These are phyloP conservation scores for Sugiyamaella xylanicola DNA, from an alignment of 1,139 yeast species.

Conservation along the genomic window DNA sequence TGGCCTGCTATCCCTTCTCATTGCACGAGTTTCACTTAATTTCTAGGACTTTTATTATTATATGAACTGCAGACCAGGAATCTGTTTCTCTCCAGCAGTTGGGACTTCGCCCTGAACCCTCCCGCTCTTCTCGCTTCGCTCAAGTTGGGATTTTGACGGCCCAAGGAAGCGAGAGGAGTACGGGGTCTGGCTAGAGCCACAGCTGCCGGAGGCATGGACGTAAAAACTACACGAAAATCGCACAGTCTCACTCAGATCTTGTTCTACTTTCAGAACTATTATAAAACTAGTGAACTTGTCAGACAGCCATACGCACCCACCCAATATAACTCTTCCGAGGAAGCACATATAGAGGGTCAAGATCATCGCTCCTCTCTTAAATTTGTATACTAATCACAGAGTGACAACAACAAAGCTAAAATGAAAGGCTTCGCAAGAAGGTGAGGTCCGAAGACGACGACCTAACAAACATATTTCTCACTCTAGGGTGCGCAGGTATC, in stretches of 20 bases:
- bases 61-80: not conserved
- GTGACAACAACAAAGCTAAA: slow-evolving; percentile 53
- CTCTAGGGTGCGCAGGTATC: slow-evolving; percentile 97
- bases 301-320: slow-evolving; percentile 99
- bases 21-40: too few species aligned
- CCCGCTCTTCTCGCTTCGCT: not conserved
- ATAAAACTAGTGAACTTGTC: slow-evolving; percentile 74
- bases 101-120: not conserved
- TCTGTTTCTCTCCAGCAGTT: not conserved
- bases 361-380: slow-evolving; percentile 90
- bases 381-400: slow-evolving; percentile 50
- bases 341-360: slow-evolving; percentile 89
- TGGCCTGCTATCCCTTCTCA: too few species aligned
- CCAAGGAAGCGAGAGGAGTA: not conserved
- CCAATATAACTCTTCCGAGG: slow-evolving; percentile 85
- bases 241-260: too few species aligned
- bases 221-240: too few species aligned
- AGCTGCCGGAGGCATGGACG: not conserved
- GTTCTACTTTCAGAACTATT: too few species aligned
- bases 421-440: slow-evolving; percentile 31
- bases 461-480: slow-evolving; percentile 51
- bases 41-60: not conserved
- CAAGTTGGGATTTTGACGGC: too few species aligned
- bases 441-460: slow-evolving; percentile 29
- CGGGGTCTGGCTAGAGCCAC: not conserved